Evolutionary conservation across 108 stramenopile genomes (phyloP).

Genomic region (Seminavis robusta): DNA sequence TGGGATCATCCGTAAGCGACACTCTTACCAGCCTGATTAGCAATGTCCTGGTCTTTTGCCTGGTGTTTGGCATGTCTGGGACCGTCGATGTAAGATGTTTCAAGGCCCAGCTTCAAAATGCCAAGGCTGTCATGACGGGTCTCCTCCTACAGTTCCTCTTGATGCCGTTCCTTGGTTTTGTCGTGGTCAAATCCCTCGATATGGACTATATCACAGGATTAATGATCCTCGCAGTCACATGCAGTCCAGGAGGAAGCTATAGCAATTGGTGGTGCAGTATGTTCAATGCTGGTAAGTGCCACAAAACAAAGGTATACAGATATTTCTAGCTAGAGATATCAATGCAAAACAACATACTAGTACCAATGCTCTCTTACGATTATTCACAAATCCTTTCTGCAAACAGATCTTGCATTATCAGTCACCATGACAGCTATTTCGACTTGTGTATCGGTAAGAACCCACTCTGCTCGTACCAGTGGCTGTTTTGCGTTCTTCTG

Average conservation of each 20-base stretch:
- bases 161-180: slow-evolving; percentile 75
- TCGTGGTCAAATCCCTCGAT: slow-evolving; percentile 46
- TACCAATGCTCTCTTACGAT: too few species aligned
- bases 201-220: slow-evolving; percentile 51
- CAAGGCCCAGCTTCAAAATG: slow-evolving; percentile 48
- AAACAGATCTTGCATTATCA: slow-evolving; percentile 77
- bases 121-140: slow-evolving; percentile 43
- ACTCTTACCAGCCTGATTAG: slow-evolving; percentile 30
- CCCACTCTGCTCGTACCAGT: too few species aligned
- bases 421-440: slow-evolving; percentile 93
- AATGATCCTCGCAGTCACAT: slow-evolving; percentile 69
- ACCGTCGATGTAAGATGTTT: slow-evolving; percentile 53
- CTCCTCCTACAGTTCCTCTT: slow-evolving; percentile 62
- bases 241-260: slow-evolving; percentile 77
- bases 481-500: too few species aligned
- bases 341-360: too few species aligned
- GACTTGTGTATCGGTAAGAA: too few species aligned
- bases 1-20: too few species aligned
- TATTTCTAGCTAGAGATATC: too few species aligned
- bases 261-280: slow-evolving; percentile 77
- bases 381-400: too few species aligned
- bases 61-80: slow-evolving; percentile 71
- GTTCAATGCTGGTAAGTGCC: slow-evolving; percentile 75
- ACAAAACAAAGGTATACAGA: too few species aligned
- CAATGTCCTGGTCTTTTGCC: slow-evolving; percentile 51